Evolutionary conservation across 257 asterid genomes (phyloP).

Genomic region (Solanum chilense): DNA sequence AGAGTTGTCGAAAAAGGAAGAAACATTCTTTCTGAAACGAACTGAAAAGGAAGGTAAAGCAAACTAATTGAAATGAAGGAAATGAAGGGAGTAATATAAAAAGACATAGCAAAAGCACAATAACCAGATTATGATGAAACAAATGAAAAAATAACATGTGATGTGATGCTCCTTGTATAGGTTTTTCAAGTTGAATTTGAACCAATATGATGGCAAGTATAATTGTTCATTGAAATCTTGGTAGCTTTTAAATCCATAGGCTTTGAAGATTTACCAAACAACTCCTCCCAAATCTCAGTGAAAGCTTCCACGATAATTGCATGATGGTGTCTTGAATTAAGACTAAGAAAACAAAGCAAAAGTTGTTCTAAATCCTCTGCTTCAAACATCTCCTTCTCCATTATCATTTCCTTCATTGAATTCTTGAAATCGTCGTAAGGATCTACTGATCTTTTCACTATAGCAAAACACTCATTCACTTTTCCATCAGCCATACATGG

Average conservation of each 20-base stretch:
- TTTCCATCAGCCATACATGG: conserved; percentile 22
- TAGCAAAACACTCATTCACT: conserved; percentile 38
- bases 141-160: not conserved
- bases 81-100: not conserved
- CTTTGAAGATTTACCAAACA: conserved; percentile 15
- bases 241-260: not conserved
- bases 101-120: not conserved
- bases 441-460: conserved; percentile 57
- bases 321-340: conserved; percentile 55
- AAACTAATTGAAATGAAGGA: not conserved
- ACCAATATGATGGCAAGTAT: not conserved
- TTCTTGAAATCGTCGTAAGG: conserved; percentile 78
- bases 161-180: not conserved
- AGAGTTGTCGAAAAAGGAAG: no score
- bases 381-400: conserved; percentile 56
- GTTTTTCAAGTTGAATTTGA: not conserved
- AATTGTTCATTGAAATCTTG: not conserved
- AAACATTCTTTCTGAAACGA: rapidly evolving
- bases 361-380: conserved; percentile 53
- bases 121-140: not conserved
- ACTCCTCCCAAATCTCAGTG: conserved; percentile 43
- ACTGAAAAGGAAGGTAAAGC: not conserved
- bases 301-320: conserved; percentile 56
- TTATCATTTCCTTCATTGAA: conserved; percentile 73
- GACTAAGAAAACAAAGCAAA: conserved; percentile 53